Base-by-base conservation (phyloP, 768 basidiomycete genomes). In the Psilocybe cyanescens region DNA sequence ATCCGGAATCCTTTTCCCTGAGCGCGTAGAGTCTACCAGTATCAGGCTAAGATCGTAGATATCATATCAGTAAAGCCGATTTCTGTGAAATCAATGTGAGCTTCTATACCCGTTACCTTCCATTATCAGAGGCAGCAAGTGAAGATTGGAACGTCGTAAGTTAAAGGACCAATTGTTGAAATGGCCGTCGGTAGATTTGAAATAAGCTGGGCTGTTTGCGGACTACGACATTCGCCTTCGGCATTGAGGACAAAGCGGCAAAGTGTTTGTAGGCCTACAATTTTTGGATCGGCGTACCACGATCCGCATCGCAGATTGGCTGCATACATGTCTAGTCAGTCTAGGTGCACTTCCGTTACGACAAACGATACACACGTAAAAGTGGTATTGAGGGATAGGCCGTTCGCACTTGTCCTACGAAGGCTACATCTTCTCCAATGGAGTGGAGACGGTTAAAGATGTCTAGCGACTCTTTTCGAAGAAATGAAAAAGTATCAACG, bases 301-400 rank as follows among this genome's bases (percentile, higher is more conserved):
- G 90, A 90, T 3, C 97, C 97, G 68, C 95, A 97, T 24, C 97
- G 86, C 69, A 95, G 83, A 72, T 99, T 99, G 3, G 97, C 94
- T 92, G 60, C 59, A 49, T 35, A 41, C 8, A 52, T 14, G 12
- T 35, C 52, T 17, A 45, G 54, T 57, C 29, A 62, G 28, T 12
- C 16, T 51, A 53, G 16, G 3, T 24, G 45, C n/a, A 37, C 48
- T 54, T n/a, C 17, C 7, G 44, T 59, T 31, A 33, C 9, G 53
- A 53, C 28, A 47, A 33, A n/a, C 17, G 53, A 33, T 55, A 69
- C 70, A 51, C 58, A 83, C 90, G 86, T 11, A 91, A 67, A 8
- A 91, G 60, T 0, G 89, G 86, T 14, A 89, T 71, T 24, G 79
- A 69, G 4, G 75, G 67, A 57, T 80, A 81, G 5, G 68, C 31